Conservation (phyloP, 2,329 filamentous ascomycete species). For the Fusarium bulbicola region DNA sequence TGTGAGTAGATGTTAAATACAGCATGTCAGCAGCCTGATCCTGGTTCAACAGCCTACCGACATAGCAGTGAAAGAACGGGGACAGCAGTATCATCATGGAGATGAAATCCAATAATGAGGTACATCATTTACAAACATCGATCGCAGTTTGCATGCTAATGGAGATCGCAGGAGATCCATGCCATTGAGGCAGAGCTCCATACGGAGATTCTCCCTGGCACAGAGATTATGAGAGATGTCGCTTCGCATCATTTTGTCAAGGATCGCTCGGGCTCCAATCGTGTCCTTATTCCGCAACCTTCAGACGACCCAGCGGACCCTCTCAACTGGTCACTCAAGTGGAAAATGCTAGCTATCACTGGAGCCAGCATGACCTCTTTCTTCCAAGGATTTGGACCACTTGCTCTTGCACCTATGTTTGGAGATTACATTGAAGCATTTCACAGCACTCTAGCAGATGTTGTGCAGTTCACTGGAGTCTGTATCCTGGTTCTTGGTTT, state of each 20-base stretch:
- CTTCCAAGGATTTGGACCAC: background rate
- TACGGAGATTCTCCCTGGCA: background rate
- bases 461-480: background rate
- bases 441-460: background rate
- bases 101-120: background rate
- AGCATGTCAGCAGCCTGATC: background rate
- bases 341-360: background rate
- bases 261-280: background rate
- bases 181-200: background rate
- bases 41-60: no score
- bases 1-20: background rate
- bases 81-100: background rate
- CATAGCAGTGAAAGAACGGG: background rate
- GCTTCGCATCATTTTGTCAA: background rate
- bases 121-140: fast-evolving
- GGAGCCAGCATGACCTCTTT: background rate
- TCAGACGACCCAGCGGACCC: background rate
- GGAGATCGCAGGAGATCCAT: background rate
- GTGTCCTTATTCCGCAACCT: background rate
- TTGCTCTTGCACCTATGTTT: background rate
- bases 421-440: background rate
- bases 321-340: background rate
- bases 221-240: background rate
- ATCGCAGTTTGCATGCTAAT: background rate
- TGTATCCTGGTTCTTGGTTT: background rate